Evolutionary conservation across 345 rosid genomes (phyloP).

Genomic region (Laguncularia racemosa): DNA sequence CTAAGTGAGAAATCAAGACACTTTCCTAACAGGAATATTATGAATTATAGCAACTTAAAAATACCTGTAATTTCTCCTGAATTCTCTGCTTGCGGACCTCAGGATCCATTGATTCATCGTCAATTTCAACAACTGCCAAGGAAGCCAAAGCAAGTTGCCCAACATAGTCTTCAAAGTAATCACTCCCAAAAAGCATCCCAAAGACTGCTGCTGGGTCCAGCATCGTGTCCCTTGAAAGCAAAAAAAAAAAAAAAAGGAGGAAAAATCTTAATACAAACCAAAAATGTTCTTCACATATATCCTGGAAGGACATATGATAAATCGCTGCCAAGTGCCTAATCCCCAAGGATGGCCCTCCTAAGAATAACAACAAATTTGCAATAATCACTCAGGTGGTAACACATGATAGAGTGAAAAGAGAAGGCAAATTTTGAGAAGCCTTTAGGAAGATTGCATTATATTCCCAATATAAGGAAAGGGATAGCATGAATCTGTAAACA

Average conservation of each 20-base stretch:
- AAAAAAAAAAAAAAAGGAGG: neutral
- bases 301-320: neutral
- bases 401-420: no score
- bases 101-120: conserved; percentile 38
- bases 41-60: no score
- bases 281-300: neutral
- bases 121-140: conserved; percentile 43
- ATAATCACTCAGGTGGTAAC: no score
- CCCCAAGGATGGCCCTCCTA: no score
- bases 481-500: no score
- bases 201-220: conserved; percentile 86
- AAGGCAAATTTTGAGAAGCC: no score
- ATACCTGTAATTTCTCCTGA: conserved; percentile 70
- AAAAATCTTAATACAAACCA: neutral
- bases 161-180: conserved; percentile 78
- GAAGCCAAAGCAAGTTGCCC: conserved; percentile 87
- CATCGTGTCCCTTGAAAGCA: conserved; percentile 62
- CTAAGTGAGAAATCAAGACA: no score
- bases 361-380: no score
- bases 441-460: no score
- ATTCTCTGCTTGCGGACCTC: conserved; percentile 41
- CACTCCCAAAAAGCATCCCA: conserved; percentile 92
- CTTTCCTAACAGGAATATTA: no score
- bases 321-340: no score
- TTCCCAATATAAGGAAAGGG: no score